These are phyloP conservation scores for Aristolochia contorta DNA, from an alignment of 164 flowering plant genomes.

Conservation along the genomic window DNA sequence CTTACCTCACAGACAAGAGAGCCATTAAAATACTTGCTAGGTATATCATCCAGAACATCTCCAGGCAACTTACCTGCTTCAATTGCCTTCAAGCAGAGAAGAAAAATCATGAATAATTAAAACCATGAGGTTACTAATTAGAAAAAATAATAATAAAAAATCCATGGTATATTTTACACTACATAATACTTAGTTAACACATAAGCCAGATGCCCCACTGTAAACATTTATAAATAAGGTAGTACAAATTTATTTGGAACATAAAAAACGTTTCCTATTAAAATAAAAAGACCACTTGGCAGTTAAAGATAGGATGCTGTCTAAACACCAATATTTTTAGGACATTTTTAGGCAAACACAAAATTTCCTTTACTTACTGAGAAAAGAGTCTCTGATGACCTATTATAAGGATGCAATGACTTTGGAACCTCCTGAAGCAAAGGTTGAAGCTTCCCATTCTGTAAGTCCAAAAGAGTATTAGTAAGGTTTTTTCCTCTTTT, in stretches of 20 bases:
- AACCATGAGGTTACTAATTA: constrained; percentile 1
- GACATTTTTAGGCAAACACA: background rate
- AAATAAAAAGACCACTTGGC: background rate
- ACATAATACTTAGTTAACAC: too few relatives aligned
- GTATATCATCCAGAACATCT: constrained; percentile 75
- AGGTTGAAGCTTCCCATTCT: constrained; percentile 46
- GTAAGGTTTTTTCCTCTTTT: background rate
- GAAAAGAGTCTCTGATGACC: constrained; percentile 73
- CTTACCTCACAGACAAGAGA: constrained; percentile 73
- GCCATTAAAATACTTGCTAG: constrained; percentile 79
- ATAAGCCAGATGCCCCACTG: too few relatives aligned
- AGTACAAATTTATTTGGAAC: too few relatives aligned
- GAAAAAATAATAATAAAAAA: background rate
- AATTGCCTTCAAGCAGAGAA: constrained; percentile 59
- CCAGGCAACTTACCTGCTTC: constrained; percentile 88
- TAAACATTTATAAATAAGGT: too few relatives aligned
- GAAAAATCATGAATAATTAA: background rate
- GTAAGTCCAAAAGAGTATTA: background rate
- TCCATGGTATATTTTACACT: too few relatives aligned
- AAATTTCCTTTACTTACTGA: constrained; percentile 36
- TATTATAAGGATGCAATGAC: constrained; percentile 74
- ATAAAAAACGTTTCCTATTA: too few relatives aligned
- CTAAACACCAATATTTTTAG: background rate
- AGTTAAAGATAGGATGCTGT: background rate
- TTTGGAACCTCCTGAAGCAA: constrained; percentile 48